Evolutionary conservation across 2,329 filamentous ascomycete genomes (phyloP).

Genomic region (Nemania serpens): DNA sequence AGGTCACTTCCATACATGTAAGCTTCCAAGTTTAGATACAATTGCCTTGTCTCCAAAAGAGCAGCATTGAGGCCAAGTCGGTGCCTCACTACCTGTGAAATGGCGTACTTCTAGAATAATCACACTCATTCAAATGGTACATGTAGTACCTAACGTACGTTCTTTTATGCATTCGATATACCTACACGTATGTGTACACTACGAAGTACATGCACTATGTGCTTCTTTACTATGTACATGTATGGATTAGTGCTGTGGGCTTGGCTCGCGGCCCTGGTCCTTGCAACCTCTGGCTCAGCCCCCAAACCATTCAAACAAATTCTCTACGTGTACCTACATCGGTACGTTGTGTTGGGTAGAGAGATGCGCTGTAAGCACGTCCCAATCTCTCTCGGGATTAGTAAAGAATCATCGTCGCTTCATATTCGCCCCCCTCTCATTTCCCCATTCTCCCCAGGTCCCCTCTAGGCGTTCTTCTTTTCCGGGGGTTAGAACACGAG

Average conservation of each 20-base stretch:
- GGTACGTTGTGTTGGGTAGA: no score
- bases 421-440: neutral
- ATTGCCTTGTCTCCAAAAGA: neutral
- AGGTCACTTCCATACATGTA: neutral
- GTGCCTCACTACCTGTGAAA: no score
- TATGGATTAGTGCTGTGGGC: no score
- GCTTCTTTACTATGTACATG: no score
- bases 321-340: neutral
- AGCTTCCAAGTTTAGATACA: neutral
- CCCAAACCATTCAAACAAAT: conserved; percentile 5
- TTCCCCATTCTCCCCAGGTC: neutral
- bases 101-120: no score
- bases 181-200: no score
- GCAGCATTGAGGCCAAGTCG: no score
- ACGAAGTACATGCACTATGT: no score
- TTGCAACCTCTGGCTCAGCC: conserved; percentile 17
- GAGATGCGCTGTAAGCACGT: neutral
- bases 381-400: neutral
- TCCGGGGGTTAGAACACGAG: neutral
- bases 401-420: neutral
- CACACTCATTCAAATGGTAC: no score
- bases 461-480: neutral
- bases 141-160: no score
- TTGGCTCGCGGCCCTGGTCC: neutral
- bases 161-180: no score